phyloP scores from a whole-genome alignment of 371 early-diverging fungal genomes.

The Mortierella sp. region DNA sequence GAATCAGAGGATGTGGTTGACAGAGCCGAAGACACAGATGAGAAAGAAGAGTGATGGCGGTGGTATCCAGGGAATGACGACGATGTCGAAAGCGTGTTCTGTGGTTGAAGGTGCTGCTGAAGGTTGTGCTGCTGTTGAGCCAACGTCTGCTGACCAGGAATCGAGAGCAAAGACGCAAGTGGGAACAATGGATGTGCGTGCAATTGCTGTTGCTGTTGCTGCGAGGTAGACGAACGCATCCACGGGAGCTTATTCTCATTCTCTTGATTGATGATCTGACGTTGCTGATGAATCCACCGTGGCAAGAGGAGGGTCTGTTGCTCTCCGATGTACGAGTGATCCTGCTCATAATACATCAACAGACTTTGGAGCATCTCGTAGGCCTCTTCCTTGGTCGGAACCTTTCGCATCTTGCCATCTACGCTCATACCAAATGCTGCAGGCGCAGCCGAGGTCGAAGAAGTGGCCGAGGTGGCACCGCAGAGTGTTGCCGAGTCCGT shows the following conservation, averaged over 20 bases:
- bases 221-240: constrained; percentile 29
- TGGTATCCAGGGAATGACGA: constrained; percentile 18
- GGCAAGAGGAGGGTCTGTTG: constrained; percentile 49
- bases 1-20: neutral
- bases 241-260: constrained; percentile 32
- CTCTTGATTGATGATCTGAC: constrained; percentile 41
- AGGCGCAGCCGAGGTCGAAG: constrained; percentile 6
- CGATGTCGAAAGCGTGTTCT: neutral
- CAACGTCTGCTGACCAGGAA: constrained; percentile 1
- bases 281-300: constrained; percentile 51
- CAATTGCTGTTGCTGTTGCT: constrained; percentile 17
- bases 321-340: constrained; percentile 43
- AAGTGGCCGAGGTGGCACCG: constrained; percentile 1
- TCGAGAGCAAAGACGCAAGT: too few species aligned
- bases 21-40: constrained; percentile 15
- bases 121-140: neutral
- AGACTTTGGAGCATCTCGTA: constrained; percentile 48
- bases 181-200: constrained; percentile 10
- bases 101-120: neutral
- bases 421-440: constrained; percentile 46
- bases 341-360: constrained; percentile 48
- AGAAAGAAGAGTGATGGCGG: constrained; percentile 24
- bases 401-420: constrained; percentile 50
- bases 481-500: too few species aligned
- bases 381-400: constrained; percentile 45